Percentiles rank a stretch among this genome's conserved stretches.
phyloP scores from a whole-genome alignment of 345 rosid species.

The Gossypium herbaceum region DNA sequence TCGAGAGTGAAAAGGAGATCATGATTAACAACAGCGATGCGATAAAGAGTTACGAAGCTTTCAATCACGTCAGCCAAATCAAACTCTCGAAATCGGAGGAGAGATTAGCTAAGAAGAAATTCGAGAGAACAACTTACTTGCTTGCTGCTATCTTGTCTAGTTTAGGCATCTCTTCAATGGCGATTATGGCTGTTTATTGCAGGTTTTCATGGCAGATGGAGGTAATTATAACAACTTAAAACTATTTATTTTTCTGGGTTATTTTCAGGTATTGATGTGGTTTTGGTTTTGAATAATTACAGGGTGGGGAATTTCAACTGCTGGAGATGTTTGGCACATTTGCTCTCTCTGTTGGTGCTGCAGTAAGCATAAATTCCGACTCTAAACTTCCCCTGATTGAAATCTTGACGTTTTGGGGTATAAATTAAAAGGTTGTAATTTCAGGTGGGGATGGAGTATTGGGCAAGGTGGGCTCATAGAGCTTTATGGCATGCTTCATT shows the following conservation, averaged over 20 bases:
- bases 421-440: neutral
- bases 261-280: too few species aligned
- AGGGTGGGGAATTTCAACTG: conserved; percentile 47
- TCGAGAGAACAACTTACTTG: conserved; percentile 46
- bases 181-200: conserved; percentile 49
- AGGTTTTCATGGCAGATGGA: conserved; percentile 66
- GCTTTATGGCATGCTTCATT: conserved; percentile 67
- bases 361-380: conserved; percentile 30
- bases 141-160: conserved; percentile 59
- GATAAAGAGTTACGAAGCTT: neutral
- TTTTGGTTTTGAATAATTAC: neutral
- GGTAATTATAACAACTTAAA: conserved; percentile 24
- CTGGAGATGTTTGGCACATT: conserved; percentile 55
- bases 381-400: neutral
- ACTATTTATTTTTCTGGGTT: neutral
- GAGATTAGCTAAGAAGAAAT: conserved; percentile 39
- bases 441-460: conserved; percentile 70
- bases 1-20: neutral
- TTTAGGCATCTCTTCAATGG: conserved; percentile 56
- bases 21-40: neutral
- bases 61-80: conserved; percentile 15
- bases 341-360: conserved; percentile 56
- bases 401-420: neutral
- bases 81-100: conserved; percentile 25
- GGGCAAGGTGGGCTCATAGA: conserved; percentile 80